Evolutionary conservation across 805 yeast genomes (phyloP).

Genomic region (Hanseniaspora hatyaiensis): DNA sequence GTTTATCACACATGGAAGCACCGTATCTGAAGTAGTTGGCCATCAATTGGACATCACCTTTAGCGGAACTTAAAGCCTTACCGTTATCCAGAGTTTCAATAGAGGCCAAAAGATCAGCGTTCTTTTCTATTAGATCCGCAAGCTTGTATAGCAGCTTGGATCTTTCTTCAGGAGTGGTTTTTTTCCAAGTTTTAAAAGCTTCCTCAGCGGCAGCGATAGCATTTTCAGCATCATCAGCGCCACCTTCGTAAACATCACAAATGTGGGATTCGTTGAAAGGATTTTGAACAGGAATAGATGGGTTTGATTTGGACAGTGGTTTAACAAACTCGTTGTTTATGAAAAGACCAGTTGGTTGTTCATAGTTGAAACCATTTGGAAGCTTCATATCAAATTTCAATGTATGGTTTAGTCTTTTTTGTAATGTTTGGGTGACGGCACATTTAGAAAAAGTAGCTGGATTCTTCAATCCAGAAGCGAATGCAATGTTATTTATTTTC

Average conservation of each 20-base stretch:
- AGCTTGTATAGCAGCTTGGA: slow-evolving; percentile 51
- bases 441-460: not conserved
- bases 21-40: slow-evolving; percentile 66
- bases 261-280: slow-evolving; percentile 65
- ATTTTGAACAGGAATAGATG: slow-evolving; percentile 51
- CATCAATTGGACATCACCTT: slow-evolving; percentile 65
- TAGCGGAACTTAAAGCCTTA: slow-evolving; percentile 61
- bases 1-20: slow-evolving; percentile 72
- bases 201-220: slow-evolving; percentile 78
- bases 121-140: slow-evolving; percentile 66
- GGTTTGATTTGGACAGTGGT: slow-evolving; percentile 38
- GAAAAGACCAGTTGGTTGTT: slow-evolving; percentile 70
- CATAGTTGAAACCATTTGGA: slow-evolving; percentile 60
- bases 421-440: not conserved
- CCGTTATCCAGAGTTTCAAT: slow-evolving; percentile 88
- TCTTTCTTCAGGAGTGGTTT: slow-evolving; percentile 54
- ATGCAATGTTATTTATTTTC: not conserved
- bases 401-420: slow-evolving; percentile 10
- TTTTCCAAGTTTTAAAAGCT: slow-evolving; percentile 71
- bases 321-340: slow-evolving; percentile 62
- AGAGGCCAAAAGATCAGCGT: slow-evolving; percentile 62
- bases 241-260: slow-evolving; percentile 53
- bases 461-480: not conserved
- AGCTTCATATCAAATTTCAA: slow-evolving; percentile 40
- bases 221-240: slow-evolving; percentile 59